A percentile compares a stretch with the other conserved stretches of the same genome.
These are phyloP conservation scores for Colletotrichum euphorbiae DNA, from an alignment of 2,329 filamentous ascomycete species.

Conservation along the genomic window DNA sequence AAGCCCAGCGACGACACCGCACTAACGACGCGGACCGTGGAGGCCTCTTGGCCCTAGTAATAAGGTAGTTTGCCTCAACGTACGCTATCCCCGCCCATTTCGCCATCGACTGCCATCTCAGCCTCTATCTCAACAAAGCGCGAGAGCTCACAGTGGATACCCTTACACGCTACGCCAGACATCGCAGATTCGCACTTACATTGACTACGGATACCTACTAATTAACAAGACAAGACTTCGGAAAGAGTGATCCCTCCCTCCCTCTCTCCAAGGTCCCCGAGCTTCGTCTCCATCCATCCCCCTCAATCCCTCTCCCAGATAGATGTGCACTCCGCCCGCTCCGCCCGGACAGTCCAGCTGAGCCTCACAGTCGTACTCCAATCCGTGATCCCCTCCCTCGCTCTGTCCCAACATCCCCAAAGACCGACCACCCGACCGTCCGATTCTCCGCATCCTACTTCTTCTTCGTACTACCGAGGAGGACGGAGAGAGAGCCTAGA, in stretches of 20 bases:
- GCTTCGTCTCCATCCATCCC: no score
- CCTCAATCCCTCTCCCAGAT: not conserved
- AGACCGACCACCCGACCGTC: not conserved
- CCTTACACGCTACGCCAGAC: not conserved
- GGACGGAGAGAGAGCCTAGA: not conserved
- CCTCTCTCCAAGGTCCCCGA: not conserved
- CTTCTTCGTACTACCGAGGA: not conserved
- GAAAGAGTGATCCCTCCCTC: conserved; percentile 7
- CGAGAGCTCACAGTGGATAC: conserved; percentile 6
- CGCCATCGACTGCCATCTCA: conserved; percentile 1
- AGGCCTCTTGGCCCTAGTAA: conserved; percentile 20
- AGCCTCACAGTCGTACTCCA: conserved; percentile 28
- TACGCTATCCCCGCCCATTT: not conserved
- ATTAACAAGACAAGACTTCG: not conserved
- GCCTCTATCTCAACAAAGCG: conserved; percentile 6
- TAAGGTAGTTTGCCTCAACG: conserved; percentile 9
- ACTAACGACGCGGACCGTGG: not conserved
- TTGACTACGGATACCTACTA: no score
- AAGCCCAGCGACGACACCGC: not conserved
- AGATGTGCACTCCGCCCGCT: conserved; percentile 15
- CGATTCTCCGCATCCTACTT: not conserved
- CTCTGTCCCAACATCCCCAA: conserved; percentile 4
- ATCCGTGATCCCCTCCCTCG: conserved; percentile 1
- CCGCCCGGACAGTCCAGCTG: conserved; percentile 26
- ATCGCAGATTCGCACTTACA: no score